These are phyloP conservation scores for Aureobasidium subglaciale DNA, from an alignment of 2,329 filamentous ascomycete genomes.

Conservation along the genomic window DNA sequence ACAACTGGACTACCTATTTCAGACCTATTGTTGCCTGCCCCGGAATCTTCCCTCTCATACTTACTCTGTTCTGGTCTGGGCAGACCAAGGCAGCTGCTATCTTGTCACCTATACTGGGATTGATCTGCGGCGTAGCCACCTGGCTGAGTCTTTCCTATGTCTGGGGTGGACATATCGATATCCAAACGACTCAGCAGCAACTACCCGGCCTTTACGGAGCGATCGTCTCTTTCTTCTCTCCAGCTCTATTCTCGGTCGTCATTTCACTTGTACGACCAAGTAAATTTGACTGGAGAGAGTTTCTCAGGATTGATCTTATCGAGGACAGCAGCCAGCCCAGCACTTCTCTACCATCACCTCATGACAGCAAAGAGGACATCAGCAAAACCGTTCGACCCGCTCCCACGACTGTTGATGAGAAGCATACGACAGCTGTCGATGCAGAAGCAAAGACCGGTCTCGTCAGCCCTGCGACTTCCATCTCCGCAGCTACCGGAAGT, in stretches of 20 bases:
- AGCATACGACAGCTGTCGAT: not conserved
- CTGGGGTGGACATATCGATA: constrained; percentile 35
- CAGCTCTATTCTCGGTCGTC: constrained; percentile 39
- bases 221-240: constrained; percentile 40
- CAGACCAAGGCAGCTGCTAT: constrained; percentile 42
- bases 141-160: constrained; percentile 38
- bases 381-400: not conserved
- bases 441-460: not conserved
- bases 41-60: constrained; percentile 39
- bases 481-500: constrained; percentile 15
- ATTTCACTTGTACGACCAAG: constrained; percentile 31
- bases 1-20: constrained; percentile 41
- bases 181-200: constrained; percentile 34
- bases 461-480: not conserved
- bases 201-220: constrained; percentile 41
- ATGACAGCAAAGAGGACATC: constrained; percentile 7
- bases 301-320: constrained; percentile 41
- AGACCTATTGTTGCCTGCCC: constrained; percentile 37
- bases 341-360: constrained; percentile 18
- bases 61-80: constrained; percentile 40
- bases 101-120: constrained; percentile 39
- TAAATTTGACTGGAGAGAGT: constrained; percentile 39
- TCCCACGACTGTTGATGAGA: not conserved
- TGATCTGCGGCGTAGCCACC: constrained; percentile 36
- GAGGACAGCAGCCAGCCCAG: constrained; percentile 28